Percentiles rank a stretch among this genome's conserved stretches.
These are phyloP conservation scores for Pseudognaphalium luteoalbum DNA, from an alignment of 129 eudicot genomes.

Conservation along the genomic window DNA sequence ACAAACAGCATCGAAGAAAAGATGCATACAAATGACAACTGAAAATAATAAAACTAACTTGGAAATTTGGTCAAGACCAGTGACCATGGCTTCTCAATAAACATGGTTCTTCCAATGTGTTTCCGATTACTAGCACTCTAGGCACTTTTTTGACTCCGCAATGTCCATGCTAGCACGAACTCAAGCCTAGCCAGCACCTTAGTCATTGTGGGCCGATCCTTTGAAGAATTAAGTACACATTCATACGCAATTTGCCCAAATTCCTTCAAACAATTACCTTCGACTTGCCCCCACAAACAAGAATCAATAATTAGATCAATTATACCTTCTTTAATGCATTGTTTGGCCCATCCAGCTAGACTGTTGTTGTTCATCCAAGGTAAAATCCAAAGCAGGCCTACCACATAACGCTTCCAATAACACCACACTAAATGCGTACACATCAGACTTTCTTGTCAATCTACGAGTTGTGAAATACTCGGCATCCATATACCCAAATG, in stretches of 20 bases:
- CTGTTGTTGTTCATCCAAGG: slow-evolving; percentile 37
- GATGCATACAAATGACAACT: background rate
- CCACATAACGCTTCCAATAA: slow-evolving; percentile 46
- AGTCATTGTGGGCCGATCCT: slow-evolving; percentile 53
- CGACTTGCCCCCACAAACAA: slow-evolving; percentile 24
- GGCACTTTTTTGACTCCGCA: background rate
- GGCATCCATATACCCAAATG: slow-evolving; percentile 42
- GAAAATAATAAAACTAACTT: slow-evolving; percentile 18
- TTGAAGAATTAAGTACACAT: slow-evolving; percentile 25
- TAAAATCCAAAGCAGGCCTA: slow-evolving; percentile 50
- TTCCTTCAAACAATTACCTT: slow-evolving; percentile 23
- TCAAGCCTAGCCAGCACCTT: slow-evolving; percentile 47
- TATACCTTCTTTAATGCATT: slow-evolving; percentile 32
- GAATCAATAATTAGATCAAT: slow-evolving; percentile 38
- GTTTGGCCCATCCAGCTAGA: slow-evolving; percentile 40
- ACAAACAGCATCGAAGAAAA: background rate
- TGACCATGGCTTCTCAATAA: slow-evolving; percentile 27
- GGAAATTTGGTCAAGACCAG: slow-evolving; percentile 21
- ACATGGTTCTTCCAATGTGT: slow-evolving; percentile 14
- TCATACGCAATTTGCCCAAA: slow-evolving; percentile 41
- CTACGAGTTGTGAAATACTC: slow-evolving; percentile 37
- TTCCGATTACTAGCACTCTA: slow-evolving; percentile 13
- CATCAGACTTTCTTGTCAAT: slow-evolving; percentile 46
- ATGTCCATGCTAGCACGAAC: slow-evolving; percentile 24
- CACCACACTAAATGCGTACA: slow-evolving; percentile 55